Conservation (phyloP, 352 stramenopile genomes). For the Pythium rishiriense region DNA sequence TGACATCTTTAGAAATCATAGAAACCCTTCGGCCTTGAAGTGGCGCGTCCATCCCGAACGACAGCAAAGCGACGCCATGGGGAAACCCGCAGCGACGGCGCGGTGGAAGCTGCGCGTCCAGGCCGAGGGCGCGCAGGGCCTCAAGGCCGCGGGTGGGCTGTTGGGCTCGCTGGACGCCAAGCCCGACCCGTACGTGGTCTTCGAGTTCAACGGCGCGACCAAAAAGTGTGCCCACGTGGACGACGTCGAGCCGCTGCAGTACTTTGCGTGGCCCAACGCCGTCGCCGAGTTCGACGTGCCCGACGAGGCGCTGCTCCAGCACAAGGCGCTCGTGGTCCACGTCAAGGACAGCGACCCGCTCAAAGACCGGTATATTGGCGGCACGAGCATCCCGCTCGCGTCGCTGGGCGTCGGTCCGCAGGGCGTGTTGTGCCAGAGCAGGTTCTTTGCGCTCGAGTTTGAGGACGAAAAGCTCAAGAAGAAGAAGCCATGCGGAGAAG, state of each 20-base stretch:
- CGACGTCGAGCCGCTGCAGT: conserved; percentile 43
- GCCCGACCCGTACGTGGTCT: conserved; percentile 47
- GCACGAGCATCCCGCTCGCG: conserved; percentile 34
- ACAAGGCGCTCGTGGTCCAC: conserved; percentile 33
- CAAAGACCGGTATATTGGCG: conserved; percentile 52
- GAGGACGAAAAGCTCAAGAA: conserved; percentile 48
- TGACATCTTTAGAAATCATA: conserved; percentile 24
- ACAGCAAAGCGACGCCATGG: conserved; percentile 12
- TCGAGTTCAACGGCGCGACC: conserved; percentile 34
- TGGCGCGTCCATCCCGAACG: not conserved
- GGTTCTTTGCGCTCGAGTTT: conserved; percentile 43
- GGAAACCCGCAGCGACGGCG: conserved; percentile 12
- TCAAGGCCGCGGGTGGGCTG: conserved; percentile 32
- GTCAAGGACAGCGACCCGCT: conserved; percentile 53
- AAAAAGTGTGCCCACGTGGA: conserved; percentile 36
- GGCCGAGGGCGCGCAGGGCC: conserved; percentile 38
- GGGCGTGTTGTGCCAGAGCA: conserved; percentile 32
- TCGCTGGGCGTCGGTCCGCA: conserved; percentile 17
- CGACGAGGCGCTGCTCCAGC: conserved; percentile 18
- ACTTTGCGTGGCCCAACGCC: conserved; percentile 49
- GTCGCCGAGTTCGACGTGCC: conserved; percentile 37
- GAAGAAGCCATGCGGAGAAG: conserved; percentile 33
- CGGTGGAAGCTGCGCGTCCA: conserved; percentile 36
- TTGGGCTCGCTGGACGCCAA: conserved; percentile 36
- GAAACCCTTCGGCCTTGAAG: conserved; percentile 6